These are phyloP conservation scores for Quambalaria eucalypti DNA, from an alignment of 1,284 basidiomycete genomes.

Conservation along the genomic window DNA sequence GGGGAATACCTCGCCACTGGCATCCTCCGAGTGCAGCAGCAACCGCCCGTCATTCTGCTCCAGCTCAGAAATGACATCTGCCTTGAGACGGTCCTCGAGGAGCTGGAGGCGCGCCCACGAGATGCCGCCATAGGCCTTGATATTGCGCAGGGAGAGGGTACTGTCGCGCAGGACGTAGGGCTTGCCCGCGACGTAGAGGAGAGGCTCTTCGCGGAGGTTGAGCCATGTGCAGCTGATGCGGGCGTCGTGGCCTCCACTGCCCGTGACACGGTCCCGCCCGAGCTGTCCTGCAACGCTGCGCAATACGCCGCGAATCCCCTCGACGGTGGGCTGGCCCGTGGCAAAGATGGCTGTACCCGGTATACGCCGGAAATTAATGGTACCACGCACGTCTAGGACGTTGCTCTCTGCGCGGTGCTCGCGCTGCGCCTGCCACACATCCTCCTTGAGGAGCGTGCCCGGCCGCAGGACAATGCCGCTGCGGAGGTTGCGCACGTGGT, in stretches of 20 bases:
- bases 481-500: slow-evolving; percentile 39
- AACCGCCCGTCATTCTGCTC: slow-evolving; percentile 73
- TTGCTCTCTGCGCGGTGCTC: slow-evolving; percentile 8
- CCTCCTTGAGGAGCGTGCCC: slow-evolving; percentile 40
- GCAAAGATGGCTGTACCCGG: slow-evolving; percentile 62
- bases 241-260: no score
- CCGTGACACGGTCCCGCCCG: slow-evolving; percentile 1
- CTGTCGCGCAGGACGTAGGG: slow-evolving; percentile 50
- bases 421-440: slow-evolving; percentile 38
- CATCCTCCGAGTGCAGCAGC: slow-evolving; percentile 79
- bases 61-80: slow-evolving; percentile 78
- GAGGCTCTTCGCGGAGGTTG: slow-evolving; percentile 75
- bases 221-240: slow-evolving; percentile 62
- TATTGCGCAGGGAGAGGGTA: slow-evolving; percentile 39
- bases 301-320: slow-evolving; percentile 79
- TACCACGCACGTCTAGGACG: slow-evolving; percentile 60
- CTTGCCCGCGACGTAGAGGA: slow-evolving; percentile 83
- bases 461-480: slow-evolving; percentile 42
- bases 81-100: slow-evolving; percentile 74
- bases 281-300: slow-evolving; percentile 43
- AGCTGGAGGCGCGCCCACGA: slow-evolving; percentile 35
- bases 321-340: slow-evolving; percentile 75
- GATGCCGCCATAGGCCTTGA: slow-evolving; percentile 43
- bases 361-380: slow-evolving; percentile 86
- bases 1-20: slow-evolving; percentile 80